A percentile compares a stretch with the other conserved stretches of the same genome.
These are phyloP conservation scores for Comarum palustre DNA, from an alignment of 306 rosid species.

Conservation along the genomic window DNA sequence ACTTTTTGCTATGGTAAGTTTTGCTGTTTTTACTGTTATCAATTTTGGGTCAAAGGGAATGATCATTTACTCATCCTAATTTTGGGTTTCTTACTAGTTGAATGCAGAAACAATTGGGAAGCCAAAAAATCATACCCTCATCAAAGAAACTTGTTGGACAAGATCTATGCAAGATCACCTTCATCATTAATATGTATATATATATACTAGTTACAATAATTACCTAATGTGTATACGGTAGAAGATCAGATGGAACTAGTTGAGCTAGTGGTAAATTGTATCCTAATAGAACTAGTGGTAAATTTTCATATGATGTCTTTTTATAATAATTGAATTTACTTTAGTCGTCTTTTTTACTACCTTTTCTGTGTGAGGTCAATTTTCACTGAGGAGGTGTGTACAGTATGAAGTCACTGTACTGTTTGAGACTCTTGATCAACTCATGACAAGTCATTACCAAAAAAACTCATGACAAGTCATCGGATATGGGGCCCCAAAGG, in stretches of 20 bases:
- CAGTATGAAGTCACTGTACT: not conserved
- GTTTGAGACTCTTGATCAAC: constrained; percentile 4
- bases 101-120: constrained; percentile 62
- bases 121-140: constrained; percentile 52
- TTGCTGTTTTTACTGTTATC: not conserved
- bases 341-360: constrained; percentile 1
- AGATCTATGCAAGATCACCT: constrained; percentile 42
- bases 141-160: constrained; percentile 52
- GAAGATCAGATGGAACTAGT: constrained; percentile 45
- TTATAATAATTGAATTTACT: constrained; percentile 23
- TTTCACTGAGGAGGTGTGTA: not conserved
- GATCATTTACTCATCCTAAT: constrained; percentile 2
- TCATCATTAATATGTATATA: constrained; percentile 32
- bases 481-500: constrained; percentile 14
- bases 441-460: no score
- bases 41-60: not conserved
- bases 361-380: constrained; percentile 1
- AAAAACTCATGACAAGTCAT: no score
- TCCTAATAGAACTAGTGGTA: not conserved
- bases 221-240: constrained; percentile 58
- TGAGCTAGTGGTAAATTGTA: constrained; percentile 2
- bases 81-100: not conserved
- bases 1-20: constrained; percentile 59
- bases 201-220: constrained; percentile 60
- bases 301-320: constrained; percentile 7